Conservation (phyloP, 495 filamentous ascomycete species). For the Penicillium pancosmium region DNA sequence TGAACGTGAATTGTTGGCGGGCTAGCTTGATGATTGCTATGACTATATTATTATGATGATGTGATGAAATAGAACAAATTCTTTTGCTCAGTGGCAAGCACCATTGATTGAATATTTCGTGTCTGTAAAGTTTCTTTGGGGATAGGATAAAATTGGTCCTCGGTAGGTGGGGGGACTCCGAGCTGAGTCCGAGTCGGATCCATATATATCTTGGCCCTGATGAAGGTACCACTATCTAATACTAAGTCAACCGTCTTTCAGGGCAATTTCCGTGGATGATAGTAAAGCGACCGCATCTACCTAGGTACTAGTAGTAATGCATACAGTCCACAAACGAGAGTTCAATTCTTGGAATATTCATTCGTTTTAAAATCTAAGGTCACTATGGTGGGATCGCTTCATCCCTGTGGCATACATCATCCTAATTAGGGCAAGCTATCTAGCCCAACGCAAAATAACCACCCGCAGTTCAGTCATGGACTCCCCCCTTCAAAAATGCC, state of each 20-base stretch:
- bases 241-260: too few relatives aligned
- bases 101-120: background rate
- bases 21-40: background rate
- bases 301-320: too few relatives aligned
- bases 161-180: too few relatives aligned
- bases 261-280: too few relatives aligned
- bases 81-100: background rate
- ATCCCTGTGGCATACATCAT: background rate
- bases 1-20: background rate
- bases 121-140: too few relatives aligned
- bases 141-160: too few relatives aligned
- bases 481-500: background rate
- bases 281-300: too few relatives aligned
- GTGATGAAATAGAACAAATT: slow-evolving; percentile 13
- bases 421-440: background rate
- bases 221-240: too few relatives aligned
- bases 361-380: background rate
- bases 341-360: background rate
- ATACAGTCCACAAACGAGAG: too few relatives aligned
- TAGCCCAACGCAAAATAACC: background rate
- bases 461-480: background rate
- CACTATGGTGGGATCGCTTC: background rate
- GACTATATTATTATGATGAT: background rate
- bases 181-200: too few relatives aligned
- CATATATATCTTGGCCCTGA: too few relatives aligned